These are phyloP conservation scores for Kuraishia floccosa DNA, from an alignment of 805 yeast species.

Conservation along the genomic window DNA sequence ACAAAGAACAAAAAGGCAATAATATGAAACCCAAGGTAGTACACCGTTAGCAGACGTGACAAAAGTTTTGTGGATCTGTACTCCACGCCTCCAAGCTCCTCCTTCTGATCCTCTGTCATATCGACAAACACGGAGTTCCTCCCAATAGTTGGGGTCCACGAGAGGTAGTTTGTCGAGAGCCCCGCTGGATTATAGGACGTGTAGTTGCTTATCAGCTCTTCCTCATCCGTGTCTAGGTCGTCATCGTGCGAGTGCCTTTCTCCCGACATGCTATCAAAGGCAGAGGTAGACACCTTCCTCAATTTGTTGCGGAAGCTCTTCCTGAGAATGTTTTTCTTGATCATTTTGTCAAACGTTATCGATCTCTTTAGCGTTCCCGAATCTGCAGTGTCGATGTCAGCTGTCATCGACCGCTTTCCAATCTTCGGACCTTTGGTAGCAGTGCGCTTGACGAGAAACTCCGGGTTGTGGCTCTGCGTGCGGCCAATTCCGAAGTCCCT, in stretches of 20 bases:
- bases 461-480: conserved; percentile 11
- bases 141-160: conserved; percentile 88
- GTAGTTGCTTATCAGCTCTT: conserved; percentile 15
- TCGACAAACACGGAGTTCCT: conserved; percentile 88
- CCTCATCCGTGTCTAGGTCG: conserved; percentile 17
- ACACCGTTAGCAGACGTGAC: conserved; percentile 48
- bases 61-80: conserved; percentile 79
- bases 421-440: conserved; percentile 15
- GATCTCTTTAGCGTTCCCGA: conserved; percentile 16
- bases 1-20: conserved; percentile 39
- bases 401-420: conserved; percentile 33
- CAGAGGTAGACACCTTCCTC: too few relatives aligned
- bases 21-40: conserved; percentile 70
- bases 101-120: conserved; percentile 72
- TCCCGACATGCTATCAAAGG: too few relatives aligned
- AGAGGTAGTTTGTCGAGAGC: conserved; percentile 57
- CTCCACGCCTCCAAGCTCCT: conserved; percentile 95
- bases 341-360: conserved; percentile 39
- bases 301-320: too few relatives aligned
- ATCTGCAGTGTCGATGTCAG: conserved; percentile 29
- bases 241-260: too few relatives aligned
- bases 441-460: background rate
- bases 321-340: too few relatives aligned
- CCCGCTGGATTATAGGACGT: conserved; percentile 6
- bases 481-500: conserved; percentile 5